Base-by-base conservation (phyloP, 805 yeast genomes). In the Candida corydali region DNA sequence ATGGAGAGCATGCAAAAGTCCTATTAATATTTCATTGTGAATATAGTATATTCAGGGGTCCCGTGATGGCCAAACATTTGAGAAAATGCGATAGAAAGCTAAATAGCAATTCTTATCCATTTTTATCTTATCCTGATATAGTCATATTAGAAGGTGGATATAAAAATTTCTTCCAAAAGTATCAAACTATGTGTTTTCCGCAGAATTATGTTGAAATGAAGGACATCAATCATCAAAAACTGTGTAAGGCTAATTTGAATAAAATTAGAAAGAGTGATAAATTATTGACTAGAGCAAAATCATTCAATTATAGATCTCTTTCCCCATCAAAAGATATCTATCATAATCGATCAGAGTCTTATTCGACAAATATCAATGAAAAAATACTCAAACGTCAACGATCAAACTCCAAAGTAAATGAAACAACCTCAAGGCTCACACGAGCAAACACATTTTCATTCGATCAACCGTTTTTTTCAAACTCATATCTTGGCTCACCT, bases 1-100 rank as follows among this genome's bases (percentile, higher is more conserved):
- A 5, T 6, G 39, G 36, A 7, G 16, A 18, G 6, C 19, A 22
- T 15, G 12, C 20, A n/a, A 24, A 15, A 1, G 7, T 9, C 10
- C 63, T 93, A 38, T 57, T 91, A 5, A 70, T 93, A 8, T 91
- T 93, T 66, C 97, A 93, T 60, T 93, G 98, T 62, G 98, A 93
- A 61, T 91, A 87, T 57, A 82, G 94, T 26, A 78, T 94, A 5
- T 86, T 82, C 54, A 71, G 98, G 41, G 96, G 98, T n/a, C 98
- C 98, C 4, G 65, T 82, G 32, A 78, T 93, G 83, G 98, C 98
- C 1, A 69, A 79, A 37, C 88, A 87, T 55, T 70, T 93, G 39
- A 69, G 98, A 43, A 81, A 81, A 41, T 75, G 84, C 48, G 98
- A 93, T 62, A 75, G 98, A 44, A 73, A 74, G 26, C 48, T 78